These are phyloP conservation scores for Suhomyces emberorum DNA, from an alignment of 805 yeast genomes.

Conservation along the genomic window DNA sequence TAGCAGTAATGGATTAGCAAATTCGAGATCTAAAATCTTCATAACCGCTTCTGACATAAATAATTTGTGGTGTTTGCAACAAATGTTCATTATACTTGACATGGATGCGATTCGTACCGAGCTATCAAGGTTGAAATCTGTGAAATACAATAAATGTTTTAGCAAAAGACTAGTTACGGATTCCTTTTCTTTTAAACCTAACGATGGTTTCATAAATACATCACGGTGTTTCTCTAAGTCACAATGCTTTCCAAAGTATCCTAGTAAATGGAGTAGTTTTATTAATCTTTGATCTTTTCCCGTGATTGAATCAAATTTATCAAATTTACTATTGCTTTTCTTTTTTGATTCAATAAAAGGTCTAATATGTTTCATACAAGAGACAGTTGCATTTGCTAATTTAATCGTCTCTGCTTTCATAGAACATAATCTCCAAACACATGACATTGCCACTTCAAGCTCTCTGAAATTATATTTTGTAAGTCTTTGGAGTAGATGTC, in stretches of 20 bases:
- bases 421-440: constrained; percentile 55
- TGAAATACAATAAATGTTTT: constrained; percentile 55
- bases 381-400: constrained; percentile 59
- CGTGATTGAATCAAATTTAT: background rate
- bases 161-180: constrained; percentile 56
- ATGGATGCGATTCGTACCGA: constrained; percentile 50
- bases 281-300: constrained; percentile 26
- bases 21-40: constrained; percentile 48
- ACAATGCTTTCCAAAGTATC: constrained; percentile 70
- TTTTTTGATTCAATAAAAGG: constrained; percentile 39
- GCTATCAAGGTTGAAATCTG: constrained; percentile 30
- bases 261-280: constrained; percentile 59
- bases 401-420: constrained; percentile 45
- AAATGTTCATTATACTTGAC: constrained; percentile 54
- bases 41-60: constrained; percentile 58
- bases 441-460: constrained; percentile 70
- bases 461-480: constrained; percentile 61
- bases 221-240: constrained; percentile 48
- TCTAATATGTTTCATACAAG: constrained; percentile 51
- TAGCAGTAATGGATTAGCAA: constrained; percentile 34
- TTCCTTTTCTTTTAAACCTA: constrained; percentile 50
- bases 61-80: constrained; percentile 62
- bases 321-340: no score
- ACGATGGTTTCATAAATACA: constrained; percentile 33
- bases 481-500: constrained; percentile 49